These are phyloP conservation scores for Chaetomium sp. DNA, from an alignment of 2,329 filamentous ascomycete species.

Conservation along the genomic window DNA sequence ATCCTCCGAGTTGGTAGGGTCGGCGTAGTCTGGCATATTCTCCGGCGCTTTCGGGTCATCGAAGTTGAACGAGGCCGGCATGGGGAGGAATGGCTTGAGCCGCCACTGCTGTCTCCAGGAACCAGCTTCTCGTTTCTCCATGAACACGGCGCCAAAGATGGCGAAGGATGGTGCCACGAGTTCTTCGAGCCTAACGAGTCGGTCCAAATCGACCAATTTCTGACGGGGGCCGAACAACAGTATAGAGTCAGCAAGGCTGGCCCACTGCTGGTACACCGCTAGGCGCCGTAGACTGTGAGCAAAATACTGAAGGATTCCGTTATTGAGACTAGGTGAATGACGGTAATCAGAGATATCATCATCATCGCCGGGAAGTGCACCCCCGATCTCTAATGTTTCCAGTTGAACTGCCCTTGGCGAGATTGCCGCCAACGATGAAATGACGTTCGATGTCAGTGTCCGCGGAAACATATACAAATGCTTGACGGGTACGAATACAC, in stretches of 20 bases:
- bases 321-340: not conserved
- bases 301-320: not conserved
- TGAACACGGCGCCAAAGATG: not conserved
- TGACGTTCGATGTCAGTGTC: not conserved
- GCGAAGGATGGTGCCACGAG: not conserved
- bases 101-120: not conserved
- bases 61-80: not conserved
- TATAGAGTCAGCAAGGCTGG: not conserved
- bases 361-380: not conserved
- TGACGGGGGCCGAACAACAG: not conserved
- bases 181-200: not conserved
- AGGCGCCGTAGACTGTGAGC: not conserved
- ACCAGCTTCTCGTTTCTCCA: not conserved
- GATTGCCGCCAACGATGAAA: not conserved
- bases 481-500: not conserved
- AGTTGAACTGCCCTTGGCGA: not conserved
- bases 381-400: not conserved
- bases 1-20: not conserved
- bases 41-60: not conserved
- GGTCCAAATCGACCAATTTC: not conserved
- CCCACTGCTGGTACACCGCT: not conserved
- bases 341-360: not conserved
- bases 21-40: not conserved
- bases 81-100: not conserved
- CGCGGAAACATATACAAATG: not conserved